Base-by-base conservation (phyloP, 75 land plant genomes). In the Chamaecyparis obtusa region DNA sequence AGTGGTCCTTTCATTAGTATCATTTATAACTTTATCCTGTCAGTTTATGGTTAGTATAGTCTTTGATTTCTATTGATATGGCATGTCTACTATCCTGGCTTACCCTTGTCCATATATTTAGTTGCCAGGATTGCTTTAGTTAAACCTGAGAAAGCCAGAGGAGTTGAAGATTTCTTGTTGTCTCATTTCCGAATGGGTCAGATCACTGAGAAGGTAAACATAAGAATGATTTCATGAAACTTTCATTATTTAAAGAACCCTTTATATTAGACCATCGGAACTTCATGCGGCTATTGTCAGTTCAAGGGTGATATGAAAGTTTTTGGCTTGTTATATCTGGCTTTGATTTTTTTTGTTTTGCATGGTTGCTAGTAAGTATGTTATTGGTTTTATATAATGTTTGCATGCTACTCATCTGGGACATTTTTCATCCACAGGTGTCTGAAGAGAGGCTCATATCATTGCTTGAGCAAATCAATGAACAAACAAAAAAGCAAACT, bases 121-220 rank as follows among this genome's bases (percentile, higher is more conserved):
- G 99, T 98, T 86, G 88, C 99, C 84, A 90, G 99, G 87, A 98
- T 98, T 93, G 98, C 98, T 57, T 89, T 98, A 87, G 99, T 98
- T 69, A 98, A 98, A 86, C 98, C 99, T 88, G 99, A 98, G 72
- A 98, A 98, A 83, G 98, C 99, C 9, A 94, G 95, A 89, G 95
- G 98, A n/a, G 98, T 98, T 39, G 99, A 98, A 86, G 99, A 98
- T 91, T 91, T 96, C 76, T 75, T 98, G 19, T 85, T 98, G 30
- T 88, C 95, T 72, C 93, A 96, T 88, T 94, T 95, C 67, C 99
- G 94, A 80, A 91, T 85, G 91, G 99, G 99, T 19, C 99, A 98
- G 88, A 96, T 98, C 77, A 88, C 89, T 77, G 99, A 98, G 74
- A 98, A 98, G 99, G 99, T 97, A 85, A 84, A 67, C 21, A 32